Evolutionary conservation across 2,329 filamentous ascomycete species (phyloP).

Genomic region (Didymosphaeria variabile): DNA sequence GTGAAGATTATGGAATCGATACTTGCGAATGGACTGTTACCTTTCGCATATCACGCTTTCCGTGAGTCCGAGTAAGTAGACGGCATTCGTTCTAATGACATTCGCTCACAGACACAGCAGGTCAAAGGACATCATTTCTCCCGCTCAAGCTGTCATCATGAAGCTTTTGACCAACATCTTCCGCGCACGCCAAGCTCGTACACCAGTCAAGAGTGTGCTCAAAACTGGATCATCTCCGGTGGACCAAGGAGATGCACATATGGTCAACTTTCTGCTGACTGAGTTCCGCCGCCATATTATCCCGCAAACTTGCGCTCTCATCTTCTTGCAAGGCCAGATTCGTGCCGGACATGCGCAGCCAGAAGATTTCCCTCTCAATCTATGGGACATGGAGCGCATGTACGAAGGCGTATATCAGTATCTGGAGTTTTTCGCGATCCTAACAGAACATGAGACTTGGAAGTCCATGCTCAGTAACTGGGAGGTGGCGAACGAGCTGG

Average conservation of each 20-base stretch:
- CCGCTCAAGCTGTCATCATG: conserved; percentile 91
- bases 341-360: conserved; percentile 77
- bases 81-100: neutral
- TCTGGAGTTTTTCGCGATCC: conserved; percentile 89
- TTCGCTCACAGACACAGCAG: conserved; percentile 36
- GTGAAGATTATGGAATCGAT: conserved; percentile 95
- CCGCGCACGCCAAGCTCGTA: conserved; percentile 63
- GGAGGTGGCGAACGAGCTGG: conserved; percentile 88
- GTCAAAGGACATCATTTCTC: conserved; percentile 94
- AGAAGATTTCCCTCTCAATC: conserved; percentile 89
- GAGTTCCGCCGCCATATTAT: conserved; percentile 93
- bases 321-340: conserved; percentile 92
- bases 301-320: conserved; percentile 91
- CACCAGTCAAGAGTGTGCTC: conserved; percentile 52
- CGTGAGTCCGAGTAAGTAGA: conserved; percentile 65
- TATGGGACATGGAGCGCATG: conserved; percentile 97
- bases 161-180: conserved; percentile 92
- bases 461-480: conserved; percentile 88
- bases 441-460: conserved; percentile 85
- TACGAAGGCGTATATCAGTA: conserved; percentile 96
- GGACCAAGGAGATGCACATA: conserved; percentile 67
- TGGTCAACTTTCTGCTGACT: conserved; percentile 89
- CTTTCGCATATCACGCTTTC: conserved; percentile 91
- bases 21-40: conserved; percentile 86
- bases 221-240: conserved; percentile 58